Evolutionary conservation across 2,329 filamentous ascomycete species (phyloP).

Genomic region (Ceratocystis lukuohia): DNA sequence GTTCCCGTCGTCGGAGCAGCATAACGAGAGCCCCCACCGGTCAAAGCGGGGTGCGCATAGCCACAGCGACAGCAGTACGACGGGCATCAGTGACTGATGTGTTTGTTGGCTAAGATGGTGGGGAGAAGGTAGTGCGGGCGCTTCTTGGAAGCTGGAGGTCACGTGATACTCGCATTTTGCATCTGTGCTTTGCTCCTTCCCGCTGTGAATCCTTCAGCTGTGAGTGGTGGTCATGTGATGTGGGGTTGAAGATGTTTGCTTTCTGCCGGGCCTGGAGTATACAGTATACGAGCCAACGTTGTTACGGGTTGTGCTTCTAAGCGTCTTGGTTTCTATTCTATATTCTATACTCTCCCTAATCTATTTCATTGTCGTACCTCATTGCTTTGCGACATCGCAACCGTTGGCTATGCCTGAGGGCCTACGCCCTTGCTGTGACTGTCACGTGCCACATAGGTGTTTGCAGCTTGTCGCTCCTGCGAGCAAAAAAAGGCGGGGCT

Average conservation of each 20-base stretch:
- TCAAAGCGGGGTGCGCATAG: neutral
- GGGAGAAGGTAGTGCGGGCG: neutral
- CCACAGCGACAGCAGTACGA: neutral
- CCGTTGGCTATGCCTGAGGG: too few species aligned
- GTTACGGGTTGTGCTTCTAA: too few species aligned
- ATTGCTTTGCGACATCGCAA: too few species aligned
- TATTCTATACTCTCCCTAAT: too few species aligned
- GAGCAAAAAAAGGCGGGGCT: neutral
- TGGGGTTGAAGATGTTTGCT: neutral
- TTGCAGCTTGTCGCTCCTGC: slow-evolving; percentile 4
- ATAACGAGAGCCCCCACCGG: slow-evolving; percentile 17
- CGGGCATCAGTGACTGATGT: neutral
- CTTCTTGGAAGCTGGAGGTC: neutral
- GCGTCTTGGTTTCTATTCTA: too few species aligned
- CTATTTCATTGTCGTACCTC: too few species aligned
- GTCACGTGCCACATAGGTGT: neutral
- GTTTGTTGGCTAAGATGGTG: neutral
- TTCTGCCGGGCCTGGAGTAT: neutral
- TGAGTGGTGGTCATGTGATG: neutral
- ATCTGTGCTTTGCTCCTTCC: neutral
- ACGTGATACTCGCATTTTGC: neutral
- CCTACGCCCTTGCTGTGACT: neutral
- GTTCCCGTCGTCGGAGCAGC: slow-evolving; percentile 18
- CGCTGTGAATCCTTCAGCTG: neutral
- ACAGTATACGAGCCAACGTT: too few species aligned